These are phyloP conservation scores for Aquilaria sinensis DNA, from an alignment of 345 rosid genomes.

Conservation along the genomic window DNA sequence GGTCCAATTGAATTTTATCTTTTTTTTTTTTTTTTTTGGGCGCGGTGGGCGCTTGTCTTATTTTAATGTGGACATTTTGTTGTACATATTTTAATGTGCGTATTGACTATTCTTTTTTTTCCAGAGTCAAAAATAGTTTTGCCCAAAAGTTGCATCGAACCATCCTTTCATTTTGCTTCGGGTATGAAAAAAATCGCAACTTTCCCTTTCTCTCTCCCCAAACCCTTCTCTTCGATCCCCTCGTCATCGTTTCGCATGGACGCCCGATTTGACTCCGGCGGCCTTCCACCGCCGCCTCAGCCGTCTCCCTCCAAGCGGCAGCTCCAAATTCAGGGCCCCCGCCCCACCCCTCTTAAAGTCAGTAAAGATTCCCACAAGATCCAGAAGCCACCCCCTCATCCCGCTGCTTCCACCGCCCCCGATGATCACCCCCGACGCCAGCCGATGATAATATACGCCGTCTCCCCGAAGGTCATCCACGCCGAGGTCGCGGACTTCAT, in stretches of 20 bases:
- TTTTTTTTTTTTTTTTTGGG: no score
- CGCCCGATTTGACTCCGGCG: constrained; percentile 19
- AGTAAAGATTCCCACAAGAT: constrained; percentile 59
- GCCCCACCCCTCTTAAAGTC: constrained; percentile 67
- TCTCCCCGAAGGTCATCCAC: constrained; percentile 80
- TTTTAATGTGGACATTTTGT: no score
- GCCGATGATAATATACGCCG: constrained; percentile 73
- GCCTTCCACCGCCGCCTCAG: constrained; percentile 15
- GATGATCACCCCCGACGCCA: constrained; percentile 21
- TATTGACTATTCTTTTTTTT: constrained; percentile 3
- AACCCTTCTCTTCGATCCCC: neutral
- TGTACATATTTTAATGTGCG: neutral
- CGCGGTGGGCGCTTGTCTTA: no score
- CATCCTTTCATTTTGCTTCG: constrained; percentile 11
- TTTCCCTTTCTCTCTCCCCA: neutral
- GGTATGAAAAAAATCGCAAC: neutral
- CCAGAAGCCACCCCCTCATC: constrained; percentile 40
- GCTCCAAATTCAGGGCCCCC: constrained; percentile 66
- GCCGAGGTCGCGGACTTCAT: constrained; percentile 54
- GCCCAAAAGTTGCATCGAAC: neutral
- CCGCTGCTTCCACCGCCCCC: constrained; percentile 14
- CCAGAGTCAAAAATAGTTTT: constrained; percentile 28
- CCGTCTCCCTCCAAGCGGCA: constrained; percentile 24
- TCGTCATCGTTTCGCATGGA: constrained; percentile 26
- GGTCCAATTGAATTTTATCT: no score